Percentiles rank a stretch among this genome's conserved stretches.
These are phyloP conservation scores for Exobasidium rhododendri DNA, from an alignment of 1,284 basidiomycete genomes.

Conservation along the genomic window DNA sequence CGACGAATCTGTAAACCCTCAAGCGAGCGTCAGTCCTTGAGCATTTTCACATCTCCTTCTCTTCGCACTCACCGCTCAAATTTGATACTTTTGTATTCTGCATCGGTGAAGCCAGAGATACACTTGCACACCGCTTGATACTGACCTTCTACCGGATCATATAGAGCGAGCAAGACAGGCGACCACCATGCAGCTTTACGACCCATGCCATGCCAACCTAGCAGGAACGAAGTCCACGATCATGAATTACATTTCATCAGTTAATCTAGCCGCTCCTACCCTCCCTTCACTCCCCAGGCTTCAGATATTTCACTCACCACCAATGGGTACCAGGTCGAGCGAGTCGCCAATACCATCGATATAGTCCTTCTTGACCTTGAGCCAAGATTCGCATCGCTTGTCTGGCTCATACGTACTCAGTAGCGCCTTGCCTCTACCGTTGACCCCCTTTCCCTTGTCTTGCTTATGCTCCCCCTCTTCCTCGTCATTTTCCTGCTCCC, in stretches of 20 bases:
- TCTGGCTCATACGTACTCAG: slow-evolving; percentile 83
- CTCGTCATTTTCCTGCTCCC: background rate
- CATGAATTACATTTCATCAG: too few species aligned
- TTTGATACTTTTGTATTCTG: slow-evolving; percentile 63
- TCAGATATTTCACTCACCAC: slow-evolving; percentile 25
- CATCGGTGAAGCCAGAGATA: slow-evolving; percentile 75
- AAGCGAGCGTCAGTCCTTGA: slow-evolving; percentile 6
- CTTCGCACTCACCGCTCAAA: slow-evolving; percentile 12
- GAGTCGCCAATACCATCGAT: slow-evolving; percentile 63
- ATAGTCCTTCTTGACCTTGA: slow-evolving; percentile 73
- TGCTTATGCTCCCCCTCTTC: slow-evolving; percentile 38
- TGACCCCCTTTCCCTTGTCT: slow-evolving; percentile 36
- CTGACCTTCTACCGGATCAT: slow-evolving; percentile 68
- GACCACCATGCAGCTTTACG: slow-evolving; percentile 90
- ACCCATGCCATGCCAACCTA: slow-evolving; percentile 83
- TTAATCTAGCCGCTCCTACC: too few species aligned
- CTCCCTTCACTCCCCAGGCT: too few species aligned
- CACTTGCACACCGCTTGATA: slow-evolving; percentile 60
- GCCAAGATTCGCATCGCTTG: slow-evolving; percentile 56
- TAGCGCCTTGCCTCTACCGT: slow-evolving; percentile 64
- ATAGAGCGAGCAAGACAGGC: slow-evolving; percentile 75
- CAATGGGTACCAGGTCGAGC: slow-evolving; percentile 52
- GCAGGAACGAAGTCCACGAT: too few species aligned
- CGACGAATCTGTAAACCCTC: slow-evolving; percentile 10
- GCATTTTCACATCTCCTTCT: background rate